These are phyloP conservation scores for Globisporangium emineosum DNA, from an alignment of 352 stramenopile species.

Conservation along the genomic window DNA sequence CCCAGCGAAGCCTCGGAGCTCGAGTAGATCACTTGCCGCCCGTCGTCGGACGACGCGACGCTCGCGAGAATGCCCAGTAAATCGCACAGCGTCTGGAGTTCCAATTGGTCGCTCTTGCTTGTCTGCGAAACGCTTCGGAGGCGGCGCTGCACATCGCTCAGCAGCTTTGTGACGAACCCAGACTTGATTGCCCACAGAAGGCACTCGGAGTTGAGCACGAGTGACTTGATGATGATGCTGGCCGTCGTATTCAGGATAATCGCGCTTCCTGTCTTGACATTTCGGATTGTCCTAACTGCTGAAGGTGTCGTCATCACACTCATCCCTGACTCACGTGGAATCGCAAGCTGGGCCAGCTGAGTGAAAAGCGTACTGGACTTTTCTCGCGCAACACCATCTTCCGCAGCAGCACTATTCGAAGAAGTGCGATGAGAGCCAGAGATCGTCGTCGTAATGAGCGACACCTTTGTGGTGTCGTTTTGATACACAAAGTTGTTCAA, in stretches of 20 bases:
- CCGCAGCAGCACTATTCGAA: not conserved
- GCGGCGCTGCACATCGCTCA: constrained; percentile 35
- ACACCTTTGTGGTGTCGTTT: constrained; percentile 40
- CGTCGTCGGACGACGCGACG: constrained; percentile 45
- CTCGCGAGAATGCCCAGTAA: constrained; percentile 44
- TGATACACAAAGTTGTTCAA: constrained; percentile 43
- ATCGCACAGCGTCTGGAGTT: constrained; percentile 36
- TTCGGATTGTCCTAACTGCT: not conserved
- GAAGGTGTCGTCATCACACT: not conserved
- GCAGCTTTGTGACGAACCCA: constrained; percentile 34
- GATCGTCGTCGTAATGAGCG: constrained; percentile 22
- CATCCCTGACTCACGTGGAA: not conserved
- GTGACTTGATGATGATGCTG: constrained; percentile 41
- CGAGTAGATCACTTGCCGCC: constrained; percentile 32
- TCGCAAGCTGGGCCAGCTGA: constrained; percentile 17
- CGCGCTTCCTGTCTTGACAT: not conserved
- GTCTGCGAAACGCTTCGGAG: constrained; percentile 34
- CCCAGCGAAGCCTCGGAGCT: constrained; percentile 29
- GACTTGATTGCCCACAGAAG: constrained; percentile 40
- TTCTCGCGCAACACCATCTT: not conserved
- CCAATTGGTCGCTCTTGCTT: constrained; percentile 25
- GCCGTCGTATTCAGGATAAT: constrained; percentile 24
- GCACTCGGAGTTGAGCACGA: constrained; percentile 51
- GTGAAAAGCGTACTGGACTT: constrained; percentile 13
- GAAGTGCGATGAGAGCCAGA: not conserved